Conservation (phyloP, 768 basidiomycete genomes). For the Mycena galericulata region DNA sequence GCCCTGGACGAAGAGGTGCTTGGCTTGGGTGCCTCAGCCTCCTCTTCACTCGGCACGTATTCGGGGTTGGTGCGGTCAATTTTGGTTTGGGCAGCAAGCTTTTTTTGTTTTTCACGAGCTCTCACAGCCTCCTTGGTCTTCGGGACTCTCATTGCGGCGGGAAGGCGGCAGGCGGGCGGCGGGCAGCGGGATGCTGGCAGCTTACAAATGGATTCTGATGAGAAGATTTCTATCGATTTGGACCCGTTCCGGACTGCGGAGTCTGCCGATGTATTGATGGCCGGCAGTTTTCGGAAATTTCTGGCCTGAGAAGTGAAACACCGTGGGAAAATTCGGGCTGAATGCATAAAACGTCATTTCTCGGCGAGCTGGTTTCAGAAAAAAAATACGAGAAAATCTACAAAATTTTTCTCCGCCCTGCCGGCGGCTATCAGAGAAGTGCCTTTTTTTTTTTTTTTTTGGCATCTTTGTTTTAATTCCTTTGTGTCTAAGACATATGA, state of each 20-base stretch:
- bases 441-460: too few species aligned
- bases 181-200: slow-evolving; percentile 1
- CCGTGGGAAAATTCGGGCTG: slow-evolving; percentile 20
- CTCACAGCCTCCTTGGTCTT: too few species aligned
- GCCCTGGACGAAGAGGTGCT: not conserved
- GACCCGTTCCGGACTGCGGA: not conserved
- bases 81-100: not conserved
- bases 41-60: slow-evolving; percentile 4
- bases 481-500: too few species aligned
- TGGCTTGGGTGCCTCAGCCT: not conserved
- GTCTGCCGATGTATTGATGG: not conserved
- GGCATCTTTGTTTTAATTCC: too few species aligned
- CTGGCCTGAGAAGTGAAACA: slow-evolving; percentile 30
- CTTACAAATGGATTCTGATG: slow-evolving; percentile 5
- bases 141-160: too few species aligned
- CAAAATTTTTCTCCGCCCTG: slow-evolving; percentile 19
- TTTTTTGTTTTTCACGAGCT: too few species aligned
- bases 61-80: not conserved
- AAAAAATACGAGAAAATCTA: slow-evolving; percentile 26
- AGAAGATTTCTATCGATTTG: not conserved
- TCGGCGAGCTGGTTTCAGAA: slow-evolving; percentile 6
- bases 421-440: slow-evolving; percentile 26
- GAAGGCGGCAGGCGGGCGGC: not conserved
- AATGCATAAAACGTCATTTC: slow-evolving; percentile 31
- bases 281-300: too few species aligned